These are phyloP conservation scores for Penicillium lagena DNA, from an alignment of 495 filamentous ascomycete genomes.

Conservation along the genomic window DNA sequence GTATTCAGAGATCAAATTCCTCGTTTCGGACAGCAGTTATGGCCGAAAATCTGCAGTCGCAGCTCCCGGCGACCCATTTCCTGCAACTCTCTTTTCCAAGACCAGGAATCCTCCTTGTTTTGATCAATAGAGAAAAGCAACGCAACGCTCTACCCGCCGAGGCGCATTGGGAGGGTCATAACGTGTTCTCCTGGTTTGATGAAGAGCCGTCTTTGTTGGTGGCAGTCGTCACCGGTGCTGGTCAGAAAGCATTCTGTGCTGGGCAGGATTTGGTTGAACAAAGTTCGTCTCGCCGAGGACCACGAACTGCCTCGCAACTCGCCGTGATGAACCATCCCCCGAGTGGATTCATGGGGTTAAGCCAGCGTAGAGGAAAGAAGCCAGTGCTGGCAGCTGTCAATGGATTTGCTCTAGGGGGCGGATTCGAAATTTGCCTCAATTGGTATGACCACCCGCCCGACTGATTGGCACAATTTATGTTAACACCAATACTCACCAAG, in stretches of 20 bases:
- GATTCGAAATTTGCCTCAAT: slow-evolving; percentile 65
- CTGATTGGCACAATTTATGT: too few species aligned
- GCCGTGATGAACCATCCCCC: slow-evolving; percentile 14
- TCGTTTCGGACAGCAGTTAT: neutral
- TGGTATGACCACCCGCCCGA: slow-evolving; percentile 11
- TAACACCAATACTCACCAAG: slow-evolving; percentile 7
- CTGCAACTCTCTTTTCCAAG: slow-evolving; percentile 23
- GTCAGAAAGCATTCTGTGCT: slow-evolving; percentile 46
- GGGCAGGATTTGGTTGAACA: slow-evolving; percentile 39
- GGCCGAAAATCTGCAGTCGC: slow-evolving; percentile 1
- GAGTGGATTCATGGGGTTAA: slow-evolving; percentile 21
- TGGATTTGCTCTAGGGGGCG: slow-evolving; percentile 62
- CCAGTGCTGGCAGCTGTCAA: slow-evolving; percentile 68
- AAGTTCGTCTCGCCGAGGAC: slow-evolving; percentile 1
- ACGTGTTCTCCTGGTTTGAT: slow-evolving; percentile 44
- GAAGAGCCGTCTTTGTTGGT: slow-evolving; percentile 40
- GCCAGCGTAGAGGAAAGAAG: slow-evolving; percentile 25
- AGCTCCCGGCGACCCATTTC: slow-evolving; percentile 11
- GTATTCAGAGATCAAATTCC: too few species aligned
- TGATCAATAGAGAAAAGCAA: slow-evolving; percentile 26
- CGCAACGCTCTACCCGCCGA: slow-evolving; percentile 36
- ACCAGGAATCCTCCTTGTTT: slow-evolving; percentile 27
- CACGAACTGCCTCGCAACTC: slow-evolving; percentile 1
- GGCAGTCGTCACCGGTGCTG: slow-evolving; percentile 42
- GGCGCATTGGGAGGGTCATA: slow-evolving; percentile 38